These are phyloP conservation scores for Thermoascus crustaceus DNA, from an alignment of 2,329 filamentous ascomycete genomes.

Conservation along the genomic window DNA sequence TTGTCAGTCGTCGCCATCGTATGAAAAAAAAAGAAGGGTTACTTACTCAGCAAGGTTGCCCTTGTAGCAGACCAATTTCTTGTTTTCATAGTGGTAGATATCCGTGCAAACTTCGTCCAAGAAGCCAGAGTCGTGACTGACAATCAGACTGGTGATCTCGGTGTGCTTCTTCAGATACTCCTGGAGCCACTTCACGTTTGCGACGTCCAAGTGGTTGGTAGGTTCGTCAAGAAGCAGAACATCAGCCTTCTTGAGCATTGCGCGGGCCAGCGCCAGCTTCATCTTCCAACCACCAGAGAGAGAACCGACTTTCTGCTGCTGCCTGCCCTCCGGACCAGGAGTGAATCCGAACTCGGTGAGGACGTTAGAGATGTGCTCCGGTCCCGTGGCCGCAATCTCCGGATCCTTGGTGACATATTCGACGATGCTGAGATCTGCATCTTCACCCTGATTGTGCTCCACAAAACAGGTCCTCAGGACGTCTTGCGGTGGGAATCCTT, in stretches of 20 bases:
- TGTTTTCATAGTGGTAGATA: conserved; percentile 97
- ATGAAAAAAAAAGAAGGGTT: neutral
- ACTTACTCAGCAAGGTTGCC: conserved; percentile 41
- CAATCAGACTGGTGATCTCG: conserved; percentile 94
- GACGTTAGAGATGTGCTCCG: conserved; percentile 73
- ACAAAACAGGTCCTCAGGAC: conserved; percentile 94
- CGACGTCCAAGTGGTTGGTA: conserved; percentile 95
- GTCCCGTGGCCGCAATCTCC: conserved; percentile 68
- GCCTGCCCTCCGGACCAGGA: conserved; percentile 76
- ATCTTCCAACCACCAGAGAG: conserved; percentile 99
- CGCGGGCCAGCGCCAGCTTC: conserved; percentile 92
- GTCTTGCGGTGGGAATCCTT: conserved; percentile 90
- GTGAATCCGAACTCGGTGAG: conserved; percentile 91
- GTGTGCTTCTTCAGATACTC: conserved; percentile 93
- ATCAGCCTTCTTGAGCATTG: conserved; percentile 95
- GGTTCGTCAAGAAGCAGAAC: conserved; percentile 95
- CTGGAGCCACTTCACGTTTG: conserved; percentile 92
- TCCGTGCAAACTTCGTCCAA: conserved; percentile 96
- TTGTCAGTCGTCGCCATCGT: conserved; percentile 8
- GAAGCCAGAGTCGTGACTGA: conserved; percentile 97
- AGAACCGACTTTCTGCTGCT: conserved; percentile 84
- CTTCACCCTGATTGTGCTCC: conserved; percentile 97
- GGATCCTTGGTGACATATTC: conserved; percentile 89
- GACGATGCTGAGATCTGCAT: conserved; percentile 90
- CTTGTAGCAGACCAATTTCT: conserved; percentile 65